Base-by-base conservation (phyloP, 2,329 filamentous ascomycete genomes). In the Juglanconis oblonga region DNA sequence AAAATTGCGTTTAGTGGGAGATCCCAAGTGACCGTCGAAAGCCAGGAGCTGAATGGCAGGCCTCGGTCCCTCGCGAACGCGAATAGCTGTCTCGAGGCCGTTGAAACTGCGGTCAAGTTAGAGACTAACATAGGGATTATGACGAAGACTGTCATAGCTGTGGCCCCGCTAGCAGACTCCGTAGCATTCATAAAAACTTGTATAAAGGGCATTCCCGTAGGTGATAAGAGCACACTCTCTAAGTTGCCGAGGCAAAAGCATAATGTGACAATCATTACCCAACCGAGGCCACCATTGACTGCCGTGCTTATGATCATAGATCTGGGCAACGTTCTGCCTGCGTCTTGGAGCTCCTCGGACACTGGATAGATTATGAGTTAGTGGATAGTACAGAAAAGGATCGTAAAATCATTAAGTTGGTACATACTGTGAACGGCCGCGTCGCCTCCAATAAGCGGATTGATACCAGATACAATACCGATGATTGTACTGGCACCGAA, bases 391-490 rank as follows among this genome's bases (percentile, higher is more conserved):
- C 17, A 17, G 17, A 17, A 17, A 17, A 17, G 17, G 17, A 17
- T 17, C 17, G 17, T 17, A 17, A 17, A 17, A 17, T 17, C 17
- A 17, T 17, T 17, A 17, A 17, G 17, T 17, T 1, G 17, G 17
- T 17, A 17, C 17, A 17, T 17, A 17, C 17, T 70, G 47, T 73
- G 68, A 5, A 68, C 67, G 7, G 67, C 67, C 4, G 67, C 65
- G 57, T 74, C 72, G 2, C 68, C 67, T 14, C 72, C 72, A 24
- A 73, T 61, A 8, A 73, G 67, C 3, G 67, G 71, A 45, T 73
- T 68, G 4, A 76, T 67, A 3, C 72, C 71, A 35, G 73, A 74
- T 45, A 74, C 69, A 57, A 77, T 72, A 58, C 72, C 77, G 9
- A 74, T 65, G 57, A 70, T 72, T 57, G 73, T 76, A 7, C 73